Evolutionary conservation across 1,139 yeast species (phyloP).

Genomic region (Geotrichum bryndzae): DNA sequence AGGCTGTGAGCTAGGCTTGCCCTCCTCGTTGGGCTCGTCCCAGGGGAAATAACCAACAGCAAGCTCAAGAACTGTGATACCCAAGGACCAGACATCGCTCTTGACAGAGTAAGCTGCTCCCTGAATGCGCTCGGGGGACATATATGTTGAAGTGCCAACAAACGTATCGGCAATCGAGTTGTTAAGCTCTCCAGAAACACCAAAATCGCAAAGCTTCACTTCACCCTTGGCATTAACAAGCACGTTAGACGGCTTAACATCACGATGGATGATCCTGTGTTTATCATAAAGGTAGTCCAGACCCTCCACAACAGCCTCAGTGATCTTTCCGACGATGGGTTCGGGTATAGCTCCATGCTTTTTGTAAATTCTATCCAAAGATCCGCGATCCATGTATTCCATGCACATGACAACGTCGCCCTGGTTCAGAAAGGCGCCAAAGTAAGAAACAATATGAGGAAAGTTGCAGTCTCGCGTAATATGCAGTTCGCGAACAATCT

Average conservation of each 20-base stretch:
- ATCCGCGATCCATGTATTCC: constrained; percentile 96
- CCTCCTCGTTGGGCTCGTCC: constrained; percentile 33
- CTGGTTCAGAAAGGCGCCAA: constrained; percentile 74
- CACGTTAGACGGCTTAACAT: constrained; percentile 86
- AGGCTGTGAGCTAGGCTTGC: constrained; percentile 41
- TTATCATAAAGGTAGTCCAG: constrained; percentile 71
- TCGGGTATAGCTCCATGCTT: constrained; percentile 53
- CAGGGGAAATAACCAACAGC: constrained; percentile 76
- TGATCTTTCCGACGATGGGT: constrained; percentile 63
- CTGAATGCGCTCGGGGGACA: constrained; percentile 97
- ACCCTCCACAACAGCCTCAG: constrained; percentile 74
- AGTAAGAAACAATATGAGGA: constrained; percentile 80
- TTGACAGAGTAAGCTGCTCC: constrained; percentile 89
- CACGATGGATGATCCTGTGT: constrained; percentile 87
- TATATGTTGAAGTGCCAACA: constrained; percentile 94
- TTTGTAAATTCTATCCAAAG: constrained; percentile 70
- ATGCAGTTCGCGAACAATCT: constrained; percentile 78
- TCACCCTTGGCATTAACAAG: constrained; percentile 73
- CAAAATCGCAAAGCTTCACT: constrained; percentile 85
- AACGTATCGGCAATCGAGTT: constrained; percentile 94
- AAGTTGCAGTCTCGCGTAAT: constrained; percentile 83
- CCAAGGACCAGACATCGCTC: constrained; percentile 95
- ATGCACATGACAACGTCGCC: constrained; percentile 77
- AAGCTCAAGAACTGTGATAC: constrained; percentile 79
- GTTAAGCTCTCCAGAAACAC: constrained; percentile 84